phyloP scores from a whole-genome alignment of 768 basidiomycete genomes.

The Phaeotremella skinneri region DNA sequence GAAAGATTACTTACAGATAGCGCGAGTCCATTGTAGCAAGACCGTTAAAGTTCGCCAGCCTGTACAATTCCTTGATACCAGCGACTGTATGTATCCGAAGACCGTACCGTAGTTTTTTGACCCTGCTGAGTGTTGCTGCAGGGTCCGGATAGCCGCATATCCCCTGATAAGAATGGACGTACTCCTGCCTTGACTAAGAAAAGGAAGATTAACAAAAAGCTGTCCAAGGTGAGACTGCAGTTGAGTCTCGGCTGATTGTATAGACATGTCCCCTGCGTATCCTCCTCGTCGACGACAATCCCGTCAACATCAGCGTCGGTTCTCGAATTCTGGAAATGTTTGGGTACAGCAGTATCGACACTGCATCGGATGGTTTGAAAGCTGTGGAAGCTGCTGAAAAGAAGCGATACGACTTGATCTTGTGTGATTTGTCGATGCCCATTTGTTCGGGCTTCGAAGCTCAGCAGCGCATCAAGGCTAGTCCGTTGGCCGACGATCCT shows the following conservation, averaged over 20 bases:
- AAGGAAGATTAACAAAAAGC: constrained; percentile 15
- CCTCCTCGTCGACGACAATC: constrained; percentile 45
- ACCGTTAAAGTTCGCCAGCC: constrained; percentile 40
- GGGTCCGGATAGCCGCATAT: not conserved
- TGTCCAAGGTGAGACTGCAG: constrained; percentile 17
- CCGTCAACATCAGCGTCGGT: constrained; percentile 39
- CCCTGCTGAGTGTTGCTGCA: not conserved
- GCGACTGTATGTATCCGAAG: not conserved
- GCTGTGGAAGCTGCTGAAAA: constrained; percentile 42
- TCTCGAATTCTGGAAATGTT: constrained; percentile 39
- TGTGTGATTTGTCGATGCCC: constrained; percentile 49
- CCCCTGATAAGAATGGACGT: not conserved
- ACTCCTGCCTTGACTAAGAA: not conserved
- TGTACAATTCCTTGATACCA: constrained; percentile 24
- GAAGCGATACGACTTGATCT: constrained; percentile 40
- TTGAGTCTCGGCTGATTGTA: not conserved
- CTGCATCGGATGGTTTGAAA: constrained; percentile 42
- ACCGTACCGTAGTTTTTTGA: not conserved
- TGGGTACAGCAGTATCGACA: constrained; percentile 38
- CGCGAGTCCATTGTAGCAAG: constrained; percentile 39
- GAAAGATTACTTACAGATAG: not conserved
- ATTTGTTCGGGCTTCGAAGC: constrained; percentile 37
- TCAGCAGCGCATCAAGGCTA: constrained; percentile 22
- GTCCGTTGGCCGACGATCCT: constrained; percentile 25
- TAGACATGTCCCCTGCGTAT: constrained; percentile 31